Percentiles rank a stretch among this genome's conserved stretches.
phyloP scores from a whole-genome alignment of 352 stramenopile genomes.

The Thraustotheca clavata region DNA sequence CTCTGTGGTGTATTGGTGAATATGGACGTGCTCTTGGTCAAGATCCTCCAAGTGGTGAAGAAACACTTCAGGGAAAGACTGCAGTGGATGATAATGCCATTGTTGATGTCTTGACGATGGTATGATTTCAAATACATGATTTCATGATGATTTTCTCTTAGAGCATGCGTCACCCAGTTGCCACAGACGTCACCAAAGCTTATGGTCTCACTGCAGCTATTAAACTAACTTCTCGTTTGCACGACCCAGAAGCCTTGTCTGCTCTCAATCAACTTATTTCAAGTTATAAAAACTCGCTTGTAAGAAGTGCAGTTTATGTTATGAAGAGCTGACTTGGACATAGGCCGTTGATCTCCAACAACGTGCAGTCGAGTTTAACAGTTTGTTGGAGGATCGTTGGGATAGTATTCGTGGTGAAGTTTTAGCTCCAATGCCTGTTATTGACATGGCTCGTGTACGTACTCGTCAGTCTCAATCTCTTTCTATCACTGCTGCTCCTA shows the following conservation, averaged over 20 bases:
- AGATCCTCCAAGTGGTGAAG: conserved; percentile 44
- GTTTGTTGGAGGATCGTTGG: conserved; percentile 77
- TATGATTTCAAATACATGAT: not conserved
- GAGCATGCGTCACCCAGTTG: conserved; percentile 74
- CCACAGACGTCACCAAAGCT: conserved; percentile 70
- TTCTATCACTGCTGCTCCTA: conserved; percentile 23
- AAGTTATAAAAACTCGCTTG: conserved; percentile 86
- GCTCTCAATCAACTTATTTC: conserved; percentile 83
- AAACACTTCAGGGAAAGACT: conserved; percentile 49
- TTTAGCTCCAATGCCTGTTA: conserved; percentile 91
- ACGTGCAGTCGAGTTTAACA: conserved; percentile 92
- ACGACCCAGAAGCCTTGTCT: conserved; percentile 45
- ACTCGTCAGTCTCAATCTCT: conserved; percentile 46
- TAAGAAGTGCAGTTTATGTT: conserved; percentile 19
- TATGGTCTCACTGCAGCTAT: conserved; percentile 87
- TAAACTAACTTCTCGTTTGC: conserved; percentile 93
- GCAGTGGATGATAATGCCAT: conserved; percentile 55
- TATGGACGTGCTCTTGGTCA: conserved; percentile 89
- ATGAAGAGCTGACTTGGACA: not conserved
- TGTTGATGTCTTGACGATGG: conserved; percentile 55
- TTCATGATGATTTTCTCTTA: conserved; percentile 20
- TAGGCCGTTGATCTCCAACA: conserved; percentile 93
- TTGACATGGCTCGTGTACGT: conserved; percentile 83
- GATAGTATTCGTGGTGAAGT: conserved; percentile 72
- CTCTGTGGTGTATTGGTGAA: conserved; percentile 98